Evolutionary conservation across 176 grass and related monocot genomes (phyloP), one percentile per base, ranked within the genome.

Genomic region (Pharus latifolius): DNA sequence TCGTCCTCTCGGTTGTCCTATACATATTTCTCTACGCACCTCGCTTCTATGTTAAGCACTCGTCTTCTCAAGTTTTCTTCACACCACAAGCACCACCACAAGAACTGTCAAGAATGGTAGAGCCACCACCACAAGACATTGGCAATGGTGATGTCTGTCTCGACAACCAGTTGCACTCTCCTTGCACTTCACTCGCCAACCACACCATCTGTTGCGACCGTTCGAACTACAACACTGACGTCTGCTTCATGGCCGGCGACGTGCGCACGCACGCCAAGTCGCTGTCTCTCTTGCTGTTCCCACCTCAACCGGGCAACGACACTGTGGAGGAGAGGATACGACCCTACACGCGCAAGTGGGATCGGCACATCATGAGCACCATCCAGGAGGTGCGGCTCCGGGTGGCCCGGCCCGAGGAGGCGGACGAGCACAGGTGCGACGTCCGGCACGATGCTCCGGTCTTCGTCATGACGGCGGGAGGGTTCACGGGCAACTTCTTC

Each of bases 321-420:
- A 49, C 42, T 2, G 11, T 14, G 56, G 91, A 84, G 72, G 84
- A 96, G 78, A 33, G 20, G 55, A 65, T 88, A 17, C 73, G 38
- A 3, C 91, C 91, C 3, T 91, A 96, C 78, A 55, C 92, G 15
- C 84, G 92, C 64, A 91, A 96, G 76, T 96, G 92, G 92, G 92
- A 96, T 73, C 14, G 29, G 4, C 4, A 17, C 37, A 53, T 96
- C 50, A 96, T 91, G 92, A 0, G 1, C 9, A 78, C 3, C 3
- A 17, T 96, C 32, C 56, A 80, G 13, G 82, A 88, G 81, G 51
- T 96, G 35, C 59, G 66, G 10, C 78, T 96, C 10, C 84, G 78
- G 1, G 7, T 26, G n/a, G 60, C 45, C 15, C 56, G 3, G 0
- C 18, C 56, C 2, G 54, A 68, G 19, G 73, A 60, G 12, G 23